Conservation (phyloP, 805 yeast genomes). For the Metschnikowia baotianmanensis region DNA sequence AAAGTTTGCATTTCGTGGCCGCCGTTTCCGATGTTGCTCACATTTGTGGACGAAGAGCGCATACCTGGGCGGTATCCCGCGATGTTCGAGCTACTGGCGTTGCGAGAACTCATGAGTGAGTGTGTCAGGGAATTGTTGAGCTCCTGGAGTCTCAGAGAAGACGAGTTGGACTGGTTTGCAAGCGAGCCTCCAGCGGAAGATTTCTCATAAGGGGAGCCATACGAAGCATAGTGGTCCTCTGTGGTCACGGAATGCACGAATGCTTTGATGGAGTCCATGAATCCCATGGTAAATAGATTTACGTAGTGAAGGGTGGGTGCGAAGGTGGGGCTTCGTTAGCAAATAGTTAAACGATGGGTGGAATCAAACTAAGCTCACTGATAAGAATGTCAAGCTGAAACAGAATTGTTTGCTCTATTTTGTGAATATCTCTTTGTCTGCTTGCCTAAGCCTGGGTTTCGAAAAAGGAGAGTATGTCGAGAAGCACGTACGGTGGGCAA, state of each 20-base stretch:
- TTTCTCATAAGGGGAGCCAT: constrained; percentile 32
- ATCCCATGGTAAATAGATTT: constrained; percentile 29
- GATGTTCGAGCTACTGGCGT: constrained; percentile 17
- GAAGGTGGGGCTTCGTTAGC: no score
- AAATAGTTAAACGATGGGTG: no score
- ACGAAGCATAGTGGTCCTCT: constrained; percentile 58
- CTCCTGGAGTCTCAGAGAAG: constrained; percentile 37
- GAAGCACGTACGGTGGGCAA: no score
- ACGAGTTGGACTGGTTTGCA: constrained; percentile 19
- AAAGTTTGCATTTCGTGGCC: constrained; percentile 18
- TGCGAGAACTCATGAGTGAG: constrained; percentile 26
- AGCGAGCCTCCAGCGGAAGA: constrained; percentile 19
- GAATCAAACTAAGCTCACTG: no score
- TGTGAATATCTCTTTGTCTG: no score
- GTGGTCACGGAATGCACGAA: constrained; percentile 52
- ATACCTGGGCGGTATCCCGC: constrained; percentile 43
- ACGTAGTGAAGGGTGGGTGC: no score
- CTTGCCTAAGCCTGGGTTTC: background rate
- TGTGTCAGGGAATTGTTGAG: constrained; percentile 31
- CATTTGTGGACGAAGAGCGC: constrained; percentile 41
- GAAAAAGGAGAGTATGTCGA: background rate
- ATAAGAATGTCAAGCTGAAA: no score
- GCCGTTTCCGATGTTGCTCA: constrained; percentile 15
- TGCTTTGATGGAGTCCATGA: constrained; percentile 37
- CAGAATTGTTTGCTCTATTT: no score